These are phyloP conservation scores for Yueomyces sinensis DNA, from an alignment of 805 yeast genomes.

Conservation along the genomic window DNA sequence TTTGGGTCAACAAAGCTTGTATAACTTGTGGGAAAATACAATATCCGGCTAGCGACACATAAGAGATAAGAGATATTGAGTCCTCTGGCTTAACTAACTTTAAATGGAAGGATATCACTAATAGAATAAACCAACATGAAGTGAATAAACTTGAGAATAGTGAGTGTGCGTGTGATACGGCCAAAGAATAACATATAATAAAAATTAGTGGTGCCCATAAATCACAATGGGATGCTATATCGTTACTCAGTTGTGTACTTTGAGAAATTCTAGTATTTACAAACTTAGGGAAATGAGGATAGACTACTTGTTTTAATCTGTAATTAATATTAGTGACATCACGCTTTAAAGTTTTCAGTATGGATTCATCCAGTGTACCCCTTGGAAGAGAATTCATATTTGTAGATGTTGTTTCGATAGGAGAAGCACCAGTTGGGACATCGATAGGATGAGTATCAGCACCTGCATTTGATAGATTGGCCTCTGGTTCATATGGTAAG, in stretches of 20 bases:
- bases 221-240: constrained; percentile 14
- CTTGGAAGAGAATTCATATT: constrained; percentile 2
- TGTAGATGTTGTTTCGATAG: too few relatives aligned
- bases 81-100: constrained; percentile 15
- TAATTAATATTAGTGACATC: constrained; percentile 20
- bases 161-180: constrained; percentile 19
- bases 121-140: constrained; percentile 17
- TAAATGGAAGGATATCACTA: constrained; percentile 20
- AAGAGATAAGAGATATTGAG: constrained; percentile 16
- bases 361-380: constrained; percentile 24
- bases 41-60: constrained; percentile 22
- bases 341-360: constrained; percentile 18
- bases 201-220: constrained; percentile 26
- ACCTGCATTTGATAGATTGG: too few relatives aligned
- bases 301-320: constrained; percentile 22
- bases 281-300: constrained; percentile 19
- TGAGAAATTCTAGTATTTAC: not conserved
- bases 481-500: too few relatives aligned
- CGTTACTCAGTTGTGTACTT: not conserved
- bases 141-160: constrained; percentile 22
- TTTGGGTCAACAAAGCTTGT: constrained; percentile 14
- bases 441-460: too few relatives aligned
- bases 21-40: constrained; percentile 23
- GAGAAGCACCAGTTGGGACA: too few relatives aligned
- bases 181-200: constrained; percentile 18